These are phyloP conservation scores for Tuber melanosporum DNA, from an alignment of 495 filamentous ascomycete species.

Conservation along the genomic window DNA sequence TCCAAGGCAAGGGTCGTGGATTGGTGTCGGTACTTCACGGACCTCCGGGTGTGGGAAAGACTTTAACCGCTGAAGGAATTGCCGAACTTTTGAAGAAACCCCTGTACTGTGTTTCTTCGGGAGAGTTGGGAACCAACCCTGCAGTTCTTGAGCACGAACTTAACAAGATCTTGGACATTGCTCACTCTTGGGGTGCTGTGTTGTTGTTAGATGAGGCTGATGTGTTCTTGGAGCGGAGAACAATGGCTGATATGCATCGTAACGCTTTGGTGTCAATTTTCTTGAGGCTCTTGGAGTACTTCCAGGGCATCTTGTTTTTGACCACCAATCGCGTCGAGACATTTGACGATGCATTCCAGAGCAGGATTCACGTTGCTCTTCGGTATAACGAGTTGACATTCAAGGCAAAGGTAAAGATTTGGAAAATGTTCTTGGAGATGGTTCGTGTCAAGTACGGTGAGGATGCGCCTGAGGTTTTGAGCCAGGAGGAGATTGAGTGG, in stretches of 20 bases:
- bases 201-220: constrained; percentile 62
- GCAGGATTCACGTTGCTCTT: constrained; percentile 60
- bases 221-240: constrained; percentile 60
- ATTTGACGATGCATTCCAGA: constrained; percentile 59
- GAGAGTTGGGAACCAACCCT: constrained; percentile 63
- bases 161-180: constrained; percentile 65
- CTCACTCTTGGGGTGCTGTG: constrained; percentile 64
- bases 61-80: constrained; percentile 66
- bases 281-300: constrained; percentile 53
- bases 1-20: constrained; percentile 70
- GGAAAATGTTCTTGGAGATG: constrained; percentile 72
- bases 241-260: constrained; percentile 44
- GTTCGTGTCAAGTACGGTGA: constrained; percentile 27
- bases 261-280: constrained; percentile 48
- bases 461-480: constrained; percentile 49
- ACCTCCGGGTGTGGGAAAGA: constrained; percentile 67
- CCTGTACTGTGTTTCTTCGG: constrained; percentile 64
- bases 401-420: constrained; percentile 74
- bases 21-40: constrained; percentile 67
- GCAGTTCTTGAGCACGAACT: constrained; percentile 58
- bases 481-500: constrained; percentile 46
- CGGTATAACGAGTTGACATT: constrained; percentile 69
- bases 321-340: constrained; percentile 74
- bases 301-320: constrained; percentile 73
- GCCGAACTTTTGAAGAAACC: constrained; percentile 63